phyloP scores from a whole-genome alignment of 1,284 basidiomycete species.

The Cutaneotrichosporon sp. region DNA sequence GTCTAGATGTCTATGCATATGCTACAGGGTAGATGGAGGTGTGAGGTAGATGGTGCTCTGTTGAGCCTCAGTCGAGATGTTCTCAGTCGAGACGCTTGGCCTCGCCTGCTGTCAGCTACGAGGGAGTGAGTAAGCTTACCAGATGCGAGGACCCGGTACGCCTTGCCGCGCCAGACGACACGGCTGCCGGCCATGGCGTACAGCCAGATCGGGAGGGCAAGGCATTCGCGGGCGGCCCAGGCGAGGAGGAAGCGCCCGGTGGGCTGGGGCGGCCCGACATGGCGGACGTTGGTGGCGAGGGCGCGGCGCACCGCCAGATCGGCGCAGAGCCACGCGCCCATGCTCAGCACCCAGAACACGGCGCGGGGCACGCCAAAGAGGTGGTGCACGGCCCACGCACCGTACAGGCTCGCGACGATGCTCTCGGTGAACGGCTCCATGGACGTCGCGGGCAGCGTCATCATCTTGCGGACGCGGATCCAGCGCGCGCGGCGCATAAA shows the following conservation, averaged over 20 bases:
- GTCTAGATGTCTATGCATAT: not conserved
- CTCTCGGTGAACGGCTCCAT: slow-evolving; percentile 88
- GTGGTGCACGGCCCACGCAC: slow-evolving; percentile 61
- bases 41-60: too few relatives aligned
- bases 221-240: slow-evolving; percentile 73
- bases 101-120: slow-evolving; percentile 15
- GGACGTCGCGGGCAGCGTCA: slow-evolving; percentile 80
- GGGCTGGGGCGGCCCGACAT: slow-evolving; percentile 65
- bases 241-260: slow-evolving; percentile 63
- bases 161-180: slow-evolving; percentile 76
- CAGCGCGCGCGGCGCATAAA: slow-evolving; percentile 82
- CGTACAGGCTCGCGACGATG: slow-evolving; percentile 67
- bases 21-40: not conserved
- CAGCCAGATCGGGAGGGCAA: slow-evolving; percentile 82
- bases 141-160: slow-evolving; percentile 46
- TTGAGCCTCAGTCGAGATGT: not conserved
- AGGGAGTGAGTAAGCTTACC: slow-evolving; percentile 20
- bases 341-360: slow-evolving; percentile 67
- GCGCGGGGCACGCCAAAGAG: slow-evolving; percentile 64
- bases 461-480: slow-evolving; percentile 91
- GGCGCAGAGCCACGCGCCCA: slow-evolving; percentile 61
- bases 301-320: slow-evolving; percentile 48
- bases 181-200: slow-evolving; percentile 74
- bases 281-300: slow-evolving; percentile 61
- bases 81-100: slow-evolving; percentile 6